These are phyloP conservation scores for Fusarium fracticaudum DNA, from an alignment of 2,329 filamentous ascomycete species.

Conservation along the genomic window DNA sequence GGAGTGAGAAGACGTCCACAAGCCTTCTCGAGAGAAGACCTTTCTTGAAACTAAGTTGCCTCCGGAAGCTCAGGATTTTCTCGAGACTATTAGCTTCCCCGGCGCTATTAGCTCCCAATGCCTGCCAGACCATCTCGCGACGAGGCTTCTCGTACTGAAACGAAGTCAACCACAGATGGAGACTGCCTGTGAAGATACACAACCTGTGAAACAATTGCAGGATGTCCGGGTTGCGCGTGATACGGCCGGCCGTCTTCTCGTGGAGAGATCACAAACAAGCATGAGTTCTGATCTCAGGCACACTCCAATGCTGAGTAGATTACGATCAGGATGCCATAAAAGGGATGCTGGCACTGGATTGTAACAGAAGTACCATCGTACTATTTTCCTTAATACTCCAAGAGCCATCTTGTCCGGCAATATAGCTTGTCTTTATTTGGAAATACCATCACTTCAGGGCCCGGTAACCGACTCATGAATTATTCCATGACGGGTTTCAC, in stretches of 20 bases:
- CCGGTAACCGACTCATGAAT: neutral
- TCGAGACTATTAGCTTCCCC: neutral
- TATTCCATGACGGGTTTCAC: neutral
- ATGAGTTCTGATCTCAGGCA: neutral
- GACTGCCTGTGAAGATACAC: neutral
- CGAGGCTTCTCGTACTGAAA: neutral
- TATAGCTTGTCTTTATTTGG: conserved; percentile 12
- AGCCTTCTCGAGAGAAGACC: neutral
- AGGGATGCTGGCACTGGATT: neutral
- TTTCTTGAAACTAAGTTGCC: neutral
- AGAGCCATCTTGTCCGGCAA: conserved; percentile 1
- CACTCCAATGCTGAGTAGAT: neutral
- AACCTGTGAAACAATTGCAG: neutral
- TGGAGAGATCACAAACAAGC: neutral
- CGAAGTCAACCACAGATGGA: neutral
- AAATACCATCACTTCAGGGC: conserved; percentile 3
- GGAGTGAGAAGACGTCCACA: neutral
- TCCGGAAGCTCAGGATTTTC: neutral
- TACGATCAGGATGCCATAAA: neutral
- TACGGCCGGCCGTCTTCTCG: neutral
- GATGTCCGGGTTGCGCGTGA: neutral
- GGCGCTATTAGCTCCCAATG: neutral
- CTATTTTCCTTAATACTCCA: neutral
- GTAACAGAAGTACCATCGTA: neutral
- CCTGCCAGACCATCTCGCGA: neutral